Evolutionary conservation across 225 moss, liverwort and hornwort genomes (phyloP).

Genomic region (Climacium dendroides): DNA sequence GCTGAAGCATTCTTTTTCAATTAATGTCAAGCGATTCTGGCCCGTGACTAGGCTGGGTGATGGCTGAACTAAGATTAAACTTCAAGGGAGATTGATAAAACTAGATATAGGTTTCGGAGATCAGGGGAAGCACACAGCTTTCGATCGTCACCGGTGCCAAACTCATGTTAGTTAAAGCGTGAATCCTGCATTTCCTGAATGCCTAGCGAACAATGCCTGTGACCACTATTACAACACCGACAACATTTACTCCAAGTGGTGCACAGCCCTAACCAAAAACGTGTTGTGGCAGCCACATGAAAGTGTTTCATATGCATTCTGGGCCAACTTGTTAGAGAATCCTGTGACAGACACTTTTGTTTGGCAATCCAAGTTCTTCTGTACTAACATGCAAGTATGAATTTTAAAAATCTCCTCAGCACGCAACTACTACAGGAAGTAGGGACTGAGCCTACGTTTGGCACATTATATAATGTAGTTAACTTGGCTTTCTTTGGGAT

Average conservation of each 20-base stretch:
- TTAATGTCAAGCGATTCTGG: neutral
- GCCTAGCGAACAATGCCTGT: neutral
- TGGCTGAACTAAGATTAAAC: neutral
- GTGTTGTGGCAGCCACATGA: neutral
- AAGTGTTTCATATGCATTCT: neutral
- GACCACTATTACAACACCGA: neutral
- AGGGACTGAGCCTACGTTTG: neutral
- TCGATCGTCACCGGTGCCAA: neutral
- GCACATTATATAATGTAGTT: neutral
- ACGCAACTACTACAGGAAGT: too few species aligned
- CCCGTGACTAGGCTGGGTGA: neutral
- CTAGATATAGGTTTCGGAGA: neutral
- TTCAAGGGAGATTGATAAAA: neutral
- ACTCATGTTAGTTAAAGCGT: neutral
- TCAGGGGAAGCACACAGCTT: neutral
- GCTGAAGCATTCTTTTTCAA: neutral
- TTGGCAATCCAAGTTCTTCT: neutral
- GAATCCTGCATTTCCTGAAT: neutral
- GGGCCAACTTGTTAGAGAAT: neutral
- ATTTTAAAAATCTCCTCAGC: neutral
- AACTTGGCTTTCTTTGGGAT: neutral
- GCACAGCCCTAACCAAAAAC: neutral
- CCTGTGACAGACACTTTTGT: neutral
- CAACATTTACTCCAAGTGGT: neutral
- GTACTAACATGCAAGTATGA: neutral